Evolutionary conservation across 1,139 yeast species (phyloP), one percentile per base, ranked within the genome.

Genomic region (Kluyveromyces marxianus): DNA sequence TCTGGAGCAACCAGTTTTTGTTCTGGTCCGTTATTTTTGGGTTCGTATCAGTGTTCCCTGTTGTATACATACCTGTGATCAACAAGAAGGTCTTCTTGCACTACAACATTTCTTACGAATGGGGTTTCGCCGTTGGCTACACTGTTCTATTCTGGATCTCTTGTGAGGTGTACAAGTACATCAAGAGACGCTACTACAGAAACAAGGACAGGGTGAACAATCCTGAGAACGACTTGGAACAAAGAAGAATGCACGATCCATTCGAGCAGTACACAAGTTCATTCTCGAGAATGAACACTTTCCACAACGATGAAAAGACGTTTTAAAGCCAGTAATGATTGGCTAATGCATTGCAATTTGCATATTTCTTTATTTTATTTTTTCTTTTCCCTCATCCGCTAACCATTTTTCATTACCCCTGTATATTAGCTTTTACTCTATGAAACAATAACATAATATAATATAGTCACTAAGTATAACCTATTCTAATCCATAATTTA

Each of bases 21-120:
- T 84, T 87, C 68, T 87, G 94, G 92, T 85, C 96, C 0, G 79
- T 88, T 39, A 61, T 84, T 42, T 72, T 77, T 31, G 96, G 95
- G 1, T 77, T 83, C 54, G 63, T 76, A 14, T 72, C 89, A 1
- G 83, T 84, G 6, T 83, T 88, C 75, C 96, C 96, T 30, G 83
- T 86, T 33, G 77, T 87, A 37, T 87, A 87, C 66, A 87, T 88
- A 55, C 96, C 96, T 1, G 96, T 85, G 27, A 86, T 88, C 58
- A 88, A 88, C 65, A 69, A 74, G 46, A 75, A 77, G 53, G 96
- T 88, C 10, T 88, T 88, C 62, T 71, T 83, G 56, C 96, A 88
- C 62, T 73, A 69, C 8, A 79, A 83, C 4, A 85, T 87, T 52
- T 76, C 82, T 3, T 82, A 81, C 69, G 96, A 87, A 68, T 87